A percentile compares a stretch with the other conserved stretches of the same genome.
Conservation (phyloP, 768 basidiomycete genomes). For the Postia placenta region DNA sequence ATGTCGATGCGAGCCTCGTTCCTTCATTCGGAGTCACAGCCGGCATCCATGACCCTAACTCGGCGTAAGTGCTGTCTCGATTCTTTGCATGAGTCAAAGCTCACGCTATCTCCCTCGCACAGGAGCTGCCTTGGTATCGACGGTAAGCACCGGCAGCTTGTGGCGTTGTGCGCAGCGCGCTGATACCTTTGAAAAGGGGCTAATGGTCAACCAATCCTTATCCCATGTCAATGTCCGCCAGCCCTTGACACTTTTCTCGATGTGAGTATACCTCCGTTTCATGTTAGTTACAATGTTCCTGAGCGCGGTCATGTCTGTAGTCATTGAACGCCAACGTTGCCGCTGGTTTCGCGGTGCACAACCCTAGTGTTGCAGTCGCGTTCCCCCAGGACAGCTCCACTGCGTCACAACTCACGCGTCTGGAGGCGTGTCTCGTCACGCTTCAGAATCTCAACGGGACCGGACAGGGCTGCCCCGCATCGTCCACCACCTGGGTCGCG, state of each 20-base stretch:
- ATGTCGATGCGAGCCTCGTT: conserved; percentile 35
- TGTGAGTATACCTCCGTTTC: not conserved
- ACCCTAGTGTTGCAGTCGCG: conserved; percentile 31
- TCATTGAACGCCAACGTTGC: conserved; percentile 32
- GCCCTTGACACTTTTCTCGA: conserved; percentile 17
- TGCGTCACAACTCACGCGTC: conserved; percentile 30
- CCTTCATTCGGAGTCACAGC: conserved; percentile 27
- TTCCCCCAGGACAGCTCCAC: conserved; percentile 38
- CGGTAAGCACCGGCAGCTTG: not conserved
- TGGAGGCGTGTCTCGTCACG: conserved; percentile 54
- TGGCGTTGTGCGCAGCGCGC: not conserved
- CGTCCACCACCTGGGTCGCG: conserved; percentile 51
- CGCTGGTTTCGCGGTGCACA: conserved; percentile 36
- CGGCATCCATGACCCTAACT: conserved; percentile 27
- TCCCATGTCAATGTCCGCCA: conserved; percentile 35
- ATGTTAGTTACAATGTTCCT: not conserved
- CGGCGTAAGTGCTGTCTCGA: conserved; percentile 14
- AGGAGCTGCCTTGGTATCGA: conserved; percentile 23
- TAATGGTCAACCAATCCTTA: conserved; percentile 19
- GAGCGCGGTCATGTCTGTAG: not conserved
- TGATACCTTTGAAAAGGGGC: no score
- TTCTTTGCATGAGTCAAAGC: not conserved
- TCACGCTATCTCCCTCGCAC: no score
- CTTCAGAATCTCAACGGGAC: conserved; percentile 65
- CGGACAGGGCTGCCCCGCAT: conserved; percentile 59